These are phyloP conservation scores for Colletotrichum higginsianum DNA, from an alignment of 2,329 filamentous ascomycete species.

Conservation along the genomic window DNA sequence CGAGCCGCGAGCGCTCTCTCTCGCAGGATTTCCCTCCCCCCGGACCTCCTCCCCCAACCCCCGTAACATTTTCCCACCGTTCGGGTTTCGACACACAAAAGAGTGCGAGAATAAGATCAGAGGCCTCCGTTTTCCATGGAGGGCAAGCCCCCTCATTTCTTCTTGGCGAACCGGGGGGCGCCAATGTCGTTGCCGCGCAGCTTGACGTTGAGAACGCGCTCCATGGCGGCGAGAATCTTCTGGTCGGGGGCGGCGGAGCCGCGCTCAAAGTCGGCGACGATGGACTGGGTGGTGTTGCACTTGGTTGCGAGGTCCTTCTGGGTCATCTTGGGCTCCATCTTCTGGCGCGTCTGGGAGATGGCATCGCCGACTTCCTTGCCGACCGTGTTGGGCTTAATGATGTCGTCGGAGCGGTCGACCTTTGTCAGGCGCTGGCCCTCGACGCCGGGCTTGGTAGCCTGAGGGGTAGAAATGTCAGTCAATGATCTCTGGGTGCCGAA, in stretches of 20 bases:
- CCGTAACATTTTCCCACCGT: neutral
- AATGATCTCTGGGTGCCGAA: neutral
- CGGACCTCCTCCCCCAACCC: neutral
- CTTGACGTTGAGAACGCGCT: slow-evolving; percentile 89
- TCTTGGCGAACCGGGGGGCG: slow-evolving; percentile 85
- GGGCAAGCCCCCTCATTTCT: slow-evolving; percentile 59
- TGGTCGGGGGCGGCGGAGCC: slow-evolving; percentile 85
- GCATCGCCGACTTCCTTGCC: slow-evolving; percentile 85
- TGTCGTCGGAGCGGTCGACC: slow-evolving; percentile 97
- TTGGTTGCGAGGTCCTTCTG: slow-evolving; percentile 90
- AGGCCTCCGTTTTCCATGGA: neutral
- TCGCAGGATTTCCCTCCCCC: slow-evolving; percentile 2
- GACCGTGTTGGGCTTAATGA: slow-evolving; percentile 96
- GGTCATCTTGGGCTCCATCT: slow-evolving; percentile 94
- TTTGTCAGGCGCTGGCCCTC: slow-evolving; percentile 98
- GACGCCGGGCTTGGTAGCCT: slow-evolving; percentile 67
- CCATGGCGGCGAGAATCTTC: slow-evolving; percentile 83
- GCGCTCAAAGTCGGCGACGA: slow-evolving; percentile 89
- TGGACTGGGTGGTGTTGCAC: slow-evolving; percentile 86
- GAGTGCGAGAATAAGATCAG: neutral
- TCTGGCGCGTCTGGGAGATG: slow-evolving; percentile 84
- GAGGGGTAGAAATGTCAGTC: slow-evolving; percentile 42
- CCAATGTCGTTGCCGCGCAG: slow-evolving; percentile 90
- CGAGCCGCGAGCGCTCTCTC: slow-evolving; percentile 12
- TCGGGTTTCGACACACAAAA: slow-evolving; percentile 1